Percentiles rank a stretch among this genome's conserved stretches.
Conservation (phyloP, 2,329 filamentous ascomycete genomes). For the Amauroascus niger region DNA sequence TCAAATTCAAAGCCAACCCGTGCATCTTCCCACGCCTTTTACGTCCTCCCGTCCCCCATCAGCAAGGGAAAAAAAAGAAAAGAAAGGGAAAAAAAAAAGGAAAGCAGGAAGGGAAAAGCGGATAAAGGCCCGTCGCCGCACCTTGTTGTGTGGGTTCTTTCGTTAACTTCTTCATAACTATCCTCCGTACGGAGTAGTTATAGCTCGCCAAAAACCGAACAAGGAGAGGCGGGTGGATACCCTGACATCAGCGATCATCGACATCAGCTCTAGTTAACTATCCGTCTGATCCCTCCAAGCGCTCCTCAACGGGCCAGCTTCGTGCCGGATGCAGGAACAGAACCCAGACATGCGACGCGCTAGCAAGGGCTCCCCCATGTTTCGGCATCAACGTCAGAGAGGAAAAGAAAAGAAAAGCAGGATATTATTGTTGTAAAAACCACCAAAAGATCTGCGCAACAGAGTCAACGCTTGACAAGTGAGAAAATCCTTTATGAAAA, state of each 20-base stretch:
- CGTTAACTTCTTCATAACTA: no score
- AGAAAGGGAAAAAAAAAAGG: no score
- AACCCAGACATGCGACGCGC: conserved; percentile 3
- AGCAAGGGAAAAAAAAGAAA: neutral
- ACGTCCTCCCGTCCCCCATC: neutral
- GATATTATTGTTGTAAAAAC: no score
- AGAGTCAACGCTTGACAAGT: neutral
- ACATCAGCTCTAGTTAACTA: no score
- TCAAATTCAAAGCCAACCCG: neutral
- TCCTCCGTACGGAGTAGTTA: no score
- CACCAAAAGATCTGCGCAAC: neutral
- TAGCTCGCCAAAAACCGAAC: no score
- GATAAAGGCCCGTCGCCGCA: neutral
- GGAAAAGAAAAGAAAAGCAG: neutral
- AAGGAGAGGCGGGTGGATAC: neutral
- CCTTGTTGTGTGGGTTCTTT: neutral
- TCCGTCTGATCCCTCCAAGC: neutral
- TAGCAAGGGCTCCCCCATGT: conserved; percentile 1
- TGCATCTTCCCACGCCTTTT: neutral
- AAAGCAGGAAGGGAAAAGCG: no score
- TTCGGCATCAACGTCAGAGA: neutral
- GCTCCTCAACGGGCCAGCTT: neutral
- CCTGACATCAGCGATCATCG: conserved; percentile 4
- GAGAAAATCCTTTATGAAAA: neutral
- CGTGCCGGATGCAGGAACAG: neutral